Percentiles rank a stretch among this genome's conserved stretches.
phyloP scores from a whole-genome alignment of 2,329 filamentous ascomycete species.

The Stagonosporopsis vannaccii region DNA sequence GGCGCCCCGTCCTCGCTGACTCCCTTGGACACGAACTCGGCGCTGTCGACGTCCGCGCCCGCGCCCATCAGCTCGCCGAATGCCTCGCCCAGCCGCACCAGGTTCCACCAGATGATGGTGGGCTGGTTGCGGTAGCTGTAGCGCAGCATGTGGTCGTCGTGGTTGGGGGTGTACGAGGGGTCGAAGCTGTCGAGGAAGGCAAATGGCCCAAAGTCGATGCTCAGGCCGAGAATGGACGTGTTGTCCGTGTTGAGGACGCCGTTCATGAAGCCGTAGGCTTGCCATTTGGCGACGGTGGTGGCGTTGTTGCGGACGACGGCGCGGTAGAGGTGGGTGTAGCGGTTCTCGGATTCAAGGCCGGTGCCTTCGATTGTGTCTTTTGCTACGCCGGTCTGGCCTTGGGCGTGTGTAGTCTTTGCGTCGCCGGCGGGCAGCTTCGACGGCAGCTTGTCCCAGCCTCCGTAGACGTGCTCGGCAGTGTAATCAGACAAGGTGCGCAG shows the following conservation, averaged over 20 bases:
- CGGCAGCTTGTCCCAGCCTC: conserved; percentile 86
- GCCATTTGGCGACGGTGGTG: conserved; percentile 88
- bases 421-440: conserved; percentile 58
- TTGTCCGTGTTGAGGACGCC: conserved; percentile 98
- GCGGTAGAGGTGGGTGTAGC: conserved; percentile 85
- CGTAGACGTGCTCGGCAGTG: conserved; percentile 84
- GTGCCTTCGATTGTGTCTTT: conserved; percentile 71
- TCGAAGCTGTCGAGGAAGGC: conserved; percentile 98
- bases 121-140: conserved; percentile 96
- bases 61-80: conserved; percentile 87
- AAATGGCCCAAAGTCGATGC: conserved; percentile 94
- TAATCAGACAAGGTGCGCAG: conserved; percentile 81
- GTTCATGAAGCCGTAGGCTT: conserved; percentile 99
- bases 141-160: conserved; percentile 86
- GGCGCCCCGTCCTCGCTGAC: conserved; percentile 73
- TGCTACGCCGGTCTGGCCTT: conserved; percentile 57
- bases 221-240: conserved; percentile 87
- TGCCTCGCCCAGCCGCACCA: conserved; percentile 88
- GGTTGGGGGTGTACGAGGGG: conserved; percentile 92
- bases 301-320: conserved; percentile 88
- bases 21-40: conserved; percentile 74
- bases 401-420: conserved; percentile 57
- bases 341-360: conserved; percentile 75
- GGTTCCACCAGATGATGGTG: conserved; percentile 98
- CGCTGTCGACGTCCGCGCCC: conserved; percentile 73